phyloP scores from a whole-genome alignment of 768 basidiomycete species.

The Boletus rex-veris region DNA sequence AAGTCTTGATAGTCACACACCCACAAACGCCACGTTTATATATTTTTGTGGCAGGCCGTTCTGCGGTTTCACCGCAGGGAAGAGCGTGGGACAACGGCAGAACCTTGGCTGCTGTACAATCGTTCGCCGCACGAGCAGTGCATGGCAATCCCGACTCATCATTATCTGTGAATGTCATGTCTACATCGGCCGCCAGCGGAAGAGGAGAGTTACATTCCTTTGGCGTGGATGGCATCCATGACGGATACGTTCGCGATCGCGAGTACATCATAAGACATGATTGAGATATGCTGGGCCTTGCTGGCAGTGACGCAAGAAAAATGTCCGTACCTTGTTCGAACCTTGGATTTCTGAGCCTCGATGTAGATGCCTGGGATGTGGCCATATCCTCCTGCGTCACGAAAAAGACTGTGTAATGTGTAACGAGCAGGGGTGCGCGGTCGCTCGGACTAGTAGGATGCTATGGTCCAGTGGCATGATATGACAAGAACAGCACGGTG shows the following conservation, averaged over 20 bases:
- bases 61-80: too few relatives aligned
- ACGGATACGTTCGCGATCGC: conserved; percentile 34
- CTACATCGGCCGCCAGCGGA: too few relatives aligned
- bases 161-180: too few relatives aligned
- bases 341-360: conserved; percentile 47
- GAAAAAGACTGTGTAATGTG: conserved; percentile 43
- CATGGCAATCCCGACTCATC: too few relatives aligned
- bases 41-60: too few relatives aligned
- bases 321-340: conserved; percentile 44
- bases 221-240: conserved; percentile 53
- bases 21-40: too few relatives aligned
- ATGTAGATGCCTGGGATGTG: conserved; percentile 64
- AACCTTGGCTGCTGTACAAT: too few relatives aligned
- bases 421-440: conserved; percentile 47
- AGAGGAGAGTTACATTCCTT: conserved; percentile 34
- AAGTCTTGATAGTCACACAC: too few relatives aligned
- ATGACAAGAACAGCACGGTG: conserved; percentile 54
- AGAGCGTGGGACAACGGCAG: too few relatives aligned
- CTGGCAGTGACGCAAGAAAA: too few relatives aligned
- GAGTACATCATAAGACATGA: neutral
- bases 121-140: too few relatives aligned
- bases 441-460: conserved; percentile 51
- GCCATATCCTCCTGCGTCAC: conserved; percentile 43
- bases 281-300: too few relatives aligned
- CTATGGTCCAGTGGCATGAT: conserved; percentile 37